These are phyloP conservation scores for Amanita rubescens DNA, from an alignment of 768 basidiomycete species.

Conservation along the genomic window DNA sequence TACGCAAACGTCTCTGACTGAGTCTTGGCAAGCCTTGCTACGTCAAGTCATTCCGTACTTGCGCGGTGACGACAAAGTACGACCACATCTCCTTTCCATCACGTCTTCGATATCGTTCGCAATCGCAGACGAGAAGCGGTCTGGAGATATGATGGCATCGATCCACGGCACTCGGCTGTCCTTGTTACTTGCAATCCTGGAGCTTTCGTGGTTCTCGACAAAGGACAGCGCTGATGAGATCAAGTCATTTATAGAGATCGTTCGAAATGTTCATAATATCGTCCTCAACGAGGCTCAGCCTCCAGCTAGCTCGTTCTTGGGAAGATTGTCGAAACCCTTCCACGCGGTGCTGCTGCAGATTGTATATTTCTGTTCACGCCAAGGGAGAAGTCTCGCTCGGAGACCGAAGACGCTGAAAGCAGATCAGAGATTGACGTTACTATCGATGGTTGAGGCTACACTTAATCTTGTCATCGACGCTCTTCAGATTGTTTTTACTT, in stretches of 20 bases:
- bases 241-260: conserved; percentile 52
- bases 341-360: conserved; percentile 78
- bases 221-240: conserved; percentile 48
- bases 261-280: conserved; percentile 54
- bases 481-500: conserved; percentile 54
- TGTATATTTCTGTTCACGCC: conserved; percentile 67
- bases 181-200: conserved; percentile 69
- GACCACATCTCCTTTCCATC: conserved; percentile 47
- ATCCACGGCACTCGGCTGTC: conserved; percentile 72
- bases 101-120: conserved; percentile 58
- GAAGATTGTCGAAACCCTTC: conserved; percentile 56
- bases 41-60: conserved; percentile 58
- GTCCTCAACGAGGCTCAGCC: conserved; percentile 69
- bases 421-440: conserved; percentile 54
- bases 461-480: conserved; percentile 64
- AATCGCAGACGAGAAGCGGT: conserved; percentile 60
- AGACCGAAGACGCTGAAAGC: conserved; percentile 46
- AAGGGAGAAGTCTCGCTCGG: conserved; percentile 44
- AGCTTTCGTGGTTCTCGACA: conserved; percentile 69
- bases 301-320: conserved; percentile 66
- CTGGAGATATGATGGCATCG: conserved; percentile 78
- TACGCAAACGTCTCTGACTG: conserved; percentile 63
- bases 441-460: conserved; percentile 52
- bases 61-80: conserved; percentile 48
- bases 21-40: conserved; percentile 73